Evolutionary conservation across 495 filamentous ascomycete species (phyloP), one percentile per base, ranked within the genome.

Genomic region (Neurospora hispaniola): DNA sequence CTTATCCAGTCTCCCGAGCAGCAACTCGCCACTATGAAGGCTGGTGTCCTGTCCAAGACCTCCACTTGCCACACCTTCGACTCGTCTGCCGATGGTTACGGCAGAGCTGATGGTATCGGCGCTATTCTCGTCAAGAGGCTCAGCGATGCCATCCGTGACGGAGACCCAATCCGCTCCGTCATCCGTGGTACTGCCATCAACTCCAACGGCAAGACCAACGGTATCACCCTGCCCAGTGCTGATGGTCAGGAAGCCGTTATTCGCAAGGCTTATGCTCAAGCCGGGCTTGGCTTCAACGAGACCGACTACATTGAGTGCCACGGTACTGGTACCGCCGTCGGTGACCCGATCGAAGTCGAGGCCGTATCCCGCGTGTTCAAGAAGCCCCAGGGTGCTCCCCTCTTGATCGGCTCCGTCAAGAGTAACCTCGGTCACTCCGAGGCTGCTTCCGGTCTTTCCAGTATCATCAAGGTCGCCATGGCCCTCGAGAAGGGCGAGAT

Each of bases 71-170:
- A 88, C 54, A 86, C 86, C 1, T 93, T 90, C 74, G 88, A 90
- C 74, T 82, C 83, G 0, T 71, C 76, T 0, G 91, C 89, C 12
- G 83, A 90, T 78, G 91, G 91, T 0, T 93, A 90, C 78, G 88
- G 79, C 0, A 80, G 89, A 9, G 91, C 82, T 4, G 91, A 93
- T 73, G 90, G 83, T 2, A 75, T 90, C 7, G 82, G 80, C 44
- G 82, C 81, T 0, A 42, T 92, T 1, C 79, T 85, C 5, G 68
- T 93, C 1, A 92, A 92, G 77, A 77, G 75, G 7, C 78, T 91
- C 2, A 71, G 70, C 1, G 84, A 87, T 62, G 90, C 86, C 4
- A 44, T 87, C 11, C 59, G 75, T 0, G 83, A 86, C 72, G 79
- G 81, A 4, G 82, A 88, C 71, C 84, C 85, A 9, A 88, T 92